Evolutionary conservation across 2,329 filamentous ascomycete genomes (phyloP).

Genomic region (Trichoderma afroharzianum): DNA sequence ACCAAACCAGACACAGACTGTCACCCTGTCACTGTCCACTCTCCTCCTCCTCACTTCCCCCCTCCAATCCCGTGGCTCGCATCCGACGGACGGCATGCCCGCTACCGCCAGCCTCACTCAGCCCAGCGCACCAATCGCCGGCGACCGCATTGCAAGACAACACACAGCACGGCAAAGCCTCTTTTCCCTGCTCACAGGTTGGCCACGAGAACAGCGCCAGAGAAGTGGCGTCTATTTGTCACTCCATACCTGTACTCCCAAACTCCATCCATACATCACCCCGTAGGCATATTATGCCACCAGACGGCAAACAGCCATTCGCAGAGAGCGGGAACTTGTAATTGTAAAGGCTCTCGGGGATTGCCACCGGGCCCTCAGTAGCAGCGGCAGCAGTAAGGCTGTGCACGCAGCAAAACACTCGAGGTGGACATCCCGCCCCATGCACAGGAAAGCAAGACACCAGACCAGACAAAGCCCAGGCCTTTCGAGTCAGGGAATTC

Average conservation of each 20-base stretch:
- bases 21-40: not conserved
- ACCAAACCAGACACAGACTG: too few species aligned
- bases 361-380: not conserved
- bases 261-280: not conserved
- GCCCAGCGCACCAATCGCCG: not conserved
- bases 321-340: not conserved
- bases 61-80: not conserved
- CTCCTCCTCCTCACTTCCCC: not conserved
- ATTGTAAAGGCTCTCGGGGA: not conserved
- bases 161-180: not conserved
- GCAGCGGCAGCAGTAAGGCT: not conserved
- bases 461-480: not conserved
- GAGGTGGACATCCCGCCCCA: not conserved
- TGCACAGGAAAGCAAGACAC: not conserved
- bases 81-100: not conserved
- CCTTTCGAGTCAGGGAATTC: not conserved
- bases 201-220: not conserved
- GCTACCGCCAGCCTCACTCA: constrained; percentile 4
- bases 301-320: not conserved
- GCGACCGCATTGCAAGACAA: not conserved
- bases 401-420: not conserved
- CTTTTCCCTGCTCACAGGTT: not conserved
- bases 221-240: not conserved
- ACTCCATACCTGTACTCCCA: not conserved
- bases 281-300: too few species aligned